Evolutionary conservation across 2,329 filamentous ascomycete species (phyloP).

Genomic region (Teratosphaeria destructans): DNA sequence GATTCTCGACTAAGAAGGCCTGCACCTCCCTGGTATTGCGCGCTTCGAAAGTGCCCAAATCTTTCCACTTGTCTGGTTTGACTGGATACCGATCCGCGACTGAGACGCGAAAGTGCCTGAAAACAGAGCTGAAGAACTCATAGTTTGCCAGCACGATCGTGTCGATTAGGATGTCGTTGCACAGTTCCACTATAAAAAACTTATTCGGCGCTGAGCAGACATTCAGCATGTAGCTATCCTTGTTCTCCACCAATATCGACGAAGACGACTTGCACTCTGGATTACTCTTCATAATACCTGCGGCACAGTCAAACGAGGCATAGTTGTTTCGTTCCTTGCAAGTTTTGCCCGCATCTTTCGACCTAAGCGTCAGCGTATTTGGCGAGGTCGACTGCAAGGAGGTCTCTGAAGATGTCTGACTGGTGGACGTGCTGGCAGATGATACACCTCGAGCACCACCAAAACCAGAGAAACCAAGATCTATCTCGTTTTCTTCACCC

Average conservation of each 20-base stretch:
- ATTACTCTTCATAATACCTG: slow-evolving; percentile 85
- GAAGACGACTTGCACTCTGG: slow-evolving; percentile 77
- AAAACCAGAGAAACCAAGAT: slow-evolving; percentile 59
- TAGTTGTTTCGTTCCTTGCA: slow-evolving; percentile 98
- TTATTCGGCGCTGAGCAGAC: slow-evolving; percentile 81
- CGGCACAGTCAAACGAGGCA: slow-evolving; percentile 92
- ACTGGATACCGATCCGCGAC: slow-evolving; percentile 92
- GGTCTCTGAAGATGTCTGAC: not conserved
- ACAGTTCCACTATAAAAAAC: slow-evolving; percentile 88
- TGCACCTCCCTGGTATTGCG: slow-evolving; percentile 89
- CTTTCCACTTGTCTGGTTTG: slow-evolving; percentile 84
- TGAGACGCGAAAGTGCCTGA: slow-evolving; percentile 79
- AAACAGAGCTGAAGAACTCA: slow-evolving; percentile 97
- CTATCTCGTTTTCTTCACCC: slow-evolving; percentile 82
- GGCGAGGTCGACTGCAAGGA: slow-evolving; percentile 3
- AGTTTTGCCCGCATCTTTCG: slow-evolving; percentile 90
- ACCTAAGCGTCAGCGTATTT: slow-evolving; percentile 42
- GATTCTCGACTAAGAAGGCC: slow-evolving; percentile 86
- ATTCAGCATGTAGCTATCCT: slow-evolving; percentile 96
- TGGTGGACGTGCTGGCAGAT: not conserved
- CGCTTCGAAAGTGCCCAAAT: slow-evolving; percentile 79
- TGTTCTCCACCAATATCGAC: slow-evolving; percentile 86
- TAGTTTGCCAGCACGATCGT: slow-evolving; percentile 97
- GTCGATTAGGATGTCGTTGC: slow-evolving; percentile 76
- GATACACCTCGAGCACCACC: slow-evolving; percentile 23